Percentiles rank a stretch among this genome's conserved stretches.
Evolutionary conservation across 441 rosid genomes (phyloP).

Genomic region (Omphalea diandra): DNA sequence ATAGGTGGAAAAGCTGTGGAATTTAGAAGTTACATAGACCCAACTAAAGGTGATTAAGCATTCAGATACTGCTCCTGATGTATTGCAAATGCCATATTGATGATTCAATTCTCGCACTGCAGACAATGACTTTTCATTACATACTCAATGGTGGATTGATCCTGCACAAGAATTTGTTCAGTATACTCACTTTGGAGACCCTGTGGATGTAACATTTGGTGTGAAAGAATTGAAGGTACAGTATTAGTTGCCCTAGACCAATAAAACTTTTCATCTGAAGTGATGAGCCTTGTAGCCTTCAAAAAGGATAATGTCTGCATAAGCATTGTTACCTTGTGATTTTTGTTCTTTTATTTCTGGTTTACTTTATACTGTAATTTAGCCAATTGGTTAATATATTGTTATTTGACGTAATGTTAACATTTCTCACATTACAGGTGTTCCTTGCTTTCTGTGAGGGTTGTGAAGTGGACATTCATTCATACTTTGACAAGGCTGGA

Average conservation of each 20-base stretch:
- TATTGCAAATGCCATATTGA: constrained; percentile 18
- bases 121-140: constrained; percentile 75
- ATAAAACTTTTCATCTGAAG: neutral
- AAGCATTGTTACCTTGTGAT: neutral
- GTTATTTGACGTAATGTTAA: neutral
- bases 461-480: constrained; percentile 78
- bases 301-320: neutral
- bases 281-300: neutral
- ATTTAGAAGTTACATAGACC: constrained; percentile 84
- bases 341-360: neutral
- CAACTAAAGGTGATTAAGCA: constrained; percentile 61
- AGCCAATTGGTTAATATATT: neutral
- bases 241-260: constrained; percentile 19
- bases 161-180: constrained; percentile 88
- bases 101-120: constrained; percentile 29
- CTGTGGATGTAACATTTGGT: constrained; percentile 82
- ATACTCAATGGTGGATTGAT: constrained; percentile 94
- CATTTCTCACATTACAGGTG: constrained; percentile 47
- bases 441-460: constrained; percentile 83
- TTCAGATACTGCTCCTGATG: constrained; percentile 6
- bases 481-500: constrained; percentile 81
- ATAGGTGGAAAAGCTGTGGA: constrained; percentile 95
- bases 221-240: constrained; percentile 80
- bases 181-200: constrained; percentile 73
- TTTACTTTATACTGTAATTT: neutral